A percentile compares a stretch with the other conserved stretches of the same genome.
Conservation (phyloP, 228 moss, liverwort and hornwort species). For the Sphagnum fallax region DNA sequence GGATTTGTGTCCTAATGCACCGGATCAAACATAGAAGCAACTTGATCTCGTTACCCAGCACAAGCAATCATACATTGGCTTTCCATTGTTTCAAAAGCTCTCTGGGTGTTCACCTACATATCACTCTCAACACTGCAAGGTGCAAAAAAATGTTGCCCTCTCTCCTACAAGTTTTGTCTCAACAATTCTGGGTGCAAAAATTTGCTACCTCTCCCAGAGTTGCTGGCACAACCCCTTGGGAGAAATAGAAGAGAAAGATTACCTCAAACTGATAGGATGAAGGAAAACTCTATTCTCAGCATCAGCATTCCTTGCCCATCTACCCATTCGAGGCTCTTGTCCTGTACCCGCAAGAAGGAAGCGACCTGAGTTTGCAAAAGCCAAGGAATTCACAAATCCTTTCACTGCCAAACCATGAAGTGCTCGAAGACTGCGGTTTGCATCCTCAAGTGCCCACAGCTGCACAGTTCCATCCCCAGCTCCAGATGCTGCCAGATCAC, state of each 20-base stretch:
- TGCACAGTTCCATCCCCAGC: conserved; percentile 90
- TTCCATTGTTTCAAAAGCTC: too few relatives aligned
- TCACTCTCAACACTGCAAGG: too few relatives aligned
- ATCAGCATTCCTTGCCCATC: conserved; percentile 70
- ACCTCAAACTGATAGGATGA: conserved; percentile 57
- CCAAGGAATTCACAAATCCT: conserved; percentile 92
- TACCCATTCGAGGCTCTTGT: conserved; percentile 96
- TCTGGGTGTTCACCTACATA: too few relatives aligned
- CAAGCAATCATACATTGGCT: too few relatives aligned
- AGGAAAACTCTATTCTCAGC: conserved; percentile 83
- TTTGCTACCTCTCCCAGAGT: too few relatives aligned
- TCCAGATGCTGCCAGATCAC: conserved; percentile 88
- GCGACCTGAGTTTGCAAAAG: conserved; percentile 75
- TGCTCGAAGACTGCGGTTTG: conserved; percentile 53
- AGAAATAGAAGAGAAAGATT: conserved; percentile 1
- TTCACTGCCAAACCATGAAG: conserved; percentile 74
- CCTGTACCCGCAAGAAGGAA: conserved; percentile 88
- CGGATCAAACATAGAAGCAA: too few relatives aligned
- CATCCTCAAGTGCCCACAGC: conserved; percentile 87
- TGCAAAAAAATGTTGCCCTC: too few relatives aligned
- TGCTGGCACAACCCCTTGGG: not conserved
- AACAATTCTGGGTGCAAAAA: too few relatives aligned
- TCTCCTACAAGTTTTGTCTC: too few relatives aligned
- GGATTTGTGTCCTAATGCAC: too few relatives aligned
- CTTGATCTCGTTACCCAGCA: too few relatives aligned